phyloP scores from a whole-genome alignment of 2,329 filamentous ascomycete genomes.

The Fusarium robinianum region DNA sequence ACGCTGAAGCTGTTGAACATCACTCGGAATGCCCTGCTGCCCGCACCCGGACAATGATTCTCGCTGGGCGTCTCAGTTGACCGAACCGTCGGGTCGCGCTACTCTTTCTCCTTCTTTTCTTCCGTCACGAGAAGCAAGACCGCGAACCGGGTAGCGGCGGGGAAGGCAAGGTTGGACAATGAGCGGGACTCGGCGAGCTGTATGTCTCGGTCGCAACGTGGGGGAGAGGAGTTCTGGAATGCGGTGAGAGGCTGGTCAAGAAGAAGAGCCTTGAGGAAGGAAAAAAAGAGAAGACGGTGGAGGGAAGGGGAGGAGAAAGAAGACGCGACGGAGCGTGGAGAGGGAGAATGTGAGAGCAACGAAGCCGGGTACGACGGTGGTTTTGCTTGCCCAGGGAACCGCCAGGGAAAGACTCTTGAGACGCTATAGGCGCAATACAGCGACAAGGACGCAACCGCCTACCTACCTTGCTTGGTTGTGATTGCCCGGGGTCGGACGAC shows the following conservation, averaged over 20 bases:
- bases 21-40: constrained; percentile 43
- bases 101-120: constrained; percentile 16
- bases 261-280: constrained; percentile 11
- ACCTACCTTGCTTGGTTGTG: constrained; percentile 33
- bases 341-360: constrained; percentile 19
- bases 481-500: constrained; percentile 33
- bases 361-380: constrained; percentile 29
- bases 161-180: constrained; percentile 30
- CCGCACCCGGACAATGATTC: constrained; percentile 39
- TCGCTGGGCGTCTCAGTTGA: constrained; percentile 24
- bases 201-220: constrained; percentile 40
- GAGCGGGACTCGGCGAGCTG: constrained; percentile 29
- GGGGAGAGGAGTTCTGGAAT: constrained; percentile 25
- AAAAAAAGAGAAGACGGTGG: constrained; percentile 19
- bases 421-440: constrained; percentile 32
- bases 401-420: constrained; percentile 20
- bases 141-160: constrained; percentile 29
- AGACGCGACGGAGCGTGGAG: constrained; percentile 20
- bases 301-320: constrained; percentile 19
- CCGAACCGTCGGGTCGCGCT: constrained; percentile 24
- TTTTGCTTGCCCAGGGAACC: constrained; percentile 33
- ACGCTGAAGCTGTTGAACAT: constrained; percentile 44
- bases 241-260: constrained; percentile 31
- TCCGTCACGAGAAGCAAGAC: constrained; percentile 24
- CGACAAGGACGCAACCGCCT: constrained; percentile 32